Evolutionary conservation across 169 alveolate genomes (phyloP), one percentile per base, ranked within the genome.

Genomic region (Plasmodium vivax): DNA sequence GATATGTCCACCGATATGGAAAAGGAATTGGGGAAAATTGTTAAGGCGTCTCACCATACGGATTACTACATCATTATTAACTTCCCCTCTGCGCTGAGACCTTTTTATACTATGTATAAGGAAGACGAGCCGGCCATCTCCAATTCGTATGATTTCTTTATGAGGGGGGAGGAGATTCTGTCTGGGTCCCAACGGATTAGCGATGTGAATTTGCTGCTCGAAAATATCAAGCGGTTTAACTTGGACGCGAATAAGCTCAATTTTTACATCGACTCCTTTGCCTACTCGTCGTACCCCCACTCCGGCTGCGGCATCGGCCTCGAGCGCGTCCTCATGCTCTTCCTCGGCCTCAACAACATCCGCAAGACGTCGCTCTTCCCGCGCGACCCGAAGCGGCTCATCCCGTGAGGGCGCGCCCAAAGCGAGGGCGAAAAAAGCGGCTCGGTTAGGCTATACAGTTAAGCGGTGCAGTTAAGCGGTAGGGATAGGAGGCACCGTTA

Each of bases 281-380:
- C 97, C 90, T 97, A 97, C 93, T 99, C 99, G 36, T 99, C 99
- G 16, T 98, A 97, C 41, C 99, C 99, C 32, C 99, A 99, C 93
- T 99, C 99, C 0, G 99, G 99, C 73, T 98, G 99, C 81, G 99
- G 99, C 32, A 98, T 99, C 85, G 99, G 99, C 54, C 98, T 99
- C 80, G 99, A 99, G 95, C 98, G 99, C 83, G 99, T 99, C 43
- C 99, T 99, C 36, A 99, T 99, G 99, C 97, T 99, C 73, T 97
- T 96, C 87, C 92, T 97, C 80, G 99, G 99, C 30, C 97, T 99
- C 32, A 98, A 98, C 93, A 99, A 99, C 97, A 98, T 99, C 92
- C 98, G 99, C 92, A 98, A 98, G 95, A 97, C 99, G 43, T 98
- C 99, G 30, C 96, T 99, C 97, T 99, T 99, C 98, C 99, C 99